Evolutionary conservation across 192 early-diverging fungal species (phyloP), one percentile per base, ranked within the genome.

Genomic region (Coemansia biformis): DNA sequence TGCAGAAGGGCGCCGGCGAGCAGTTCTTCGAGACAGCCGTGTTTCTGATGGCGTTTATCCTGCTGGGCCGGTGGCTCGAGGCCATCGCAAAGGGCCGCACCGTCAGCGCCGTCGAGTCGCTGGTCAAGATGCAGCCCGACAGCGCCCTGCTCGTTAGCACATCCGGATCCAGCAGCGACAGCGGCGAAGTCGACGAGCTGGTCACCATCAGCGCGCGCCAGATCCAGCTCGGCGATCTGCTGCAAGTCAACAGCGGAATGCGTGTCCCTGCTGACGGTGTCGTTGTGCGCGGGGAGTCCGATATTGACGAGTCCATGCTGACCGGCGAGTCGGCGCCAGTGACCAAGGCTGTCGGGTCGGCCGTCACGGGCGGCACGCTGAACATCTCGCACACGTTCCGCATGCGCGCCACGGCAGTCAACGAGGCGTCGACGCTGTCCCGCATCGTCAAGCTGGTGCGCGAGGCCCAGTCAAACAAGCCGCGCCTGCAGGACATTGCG

Each of bases 21-120:
- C 86, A 90, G 19, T 95, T 95, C 49, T 99, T 94, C 55, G 96
- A 99, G 51, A 99, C 96, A 0, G 84, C 85, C 2, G 81, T 85
- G 29, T 90, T 88, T 65, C 66, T 99, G 40, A 89, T 99, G 43
- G 84, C 88, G 0, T 96, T 99, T 78, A 84, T 99, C 18, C 79
- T 86, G 2, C 66, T 99, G 15, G 96, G 96, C 2, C 75, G 93
- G 21, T 96, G 88, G 65, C 75, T 98, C 13, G 93, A 96, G 59
- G 89, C 92, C 49, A 65, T 87, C 44, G 93, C 96, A 46, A 99
- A 96, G 67, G 93, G 88, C 1, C 71, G 92, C 83, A 36, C 90
- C 77, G 11, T 79, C 67, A 17, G 96, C 89, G 15, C 77, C 84
- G 36, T 83, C 79, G 45, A 90, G 81, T 53, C 80, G 82, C 23